phyloP scores from a whole-genome alignment of 2,329 filamentous ascomycete genomes.

The Tolypocladium album region DNA sequence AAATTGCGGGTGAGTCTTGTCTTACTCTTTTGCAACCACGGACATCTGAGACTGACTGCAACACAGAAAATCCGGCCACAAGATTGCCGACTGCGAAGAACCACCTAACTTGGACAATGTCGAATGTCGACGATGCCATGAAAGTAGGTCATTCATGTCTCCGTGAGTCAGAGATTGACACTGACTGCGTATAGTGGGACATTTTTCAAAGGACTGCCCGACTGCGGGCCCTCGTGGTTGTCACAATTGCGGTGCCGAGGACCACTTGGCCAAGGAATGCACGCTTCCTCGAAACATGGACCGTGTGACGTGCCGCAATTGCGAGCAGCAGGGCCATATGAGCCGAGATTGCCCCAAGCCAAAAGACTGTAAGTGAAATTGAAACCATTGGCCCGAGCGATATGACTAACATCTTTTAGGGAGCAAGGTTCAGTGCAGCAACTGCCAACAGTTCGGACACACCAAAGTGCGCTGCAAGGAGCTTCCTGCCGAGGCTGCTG shows the following conservation, averaged over 20 bases:
- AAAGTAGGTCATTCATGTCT: conserved; percentile 34
- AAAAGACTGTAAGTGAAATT: conserved; percentile 21
- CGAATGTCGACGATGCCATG: conserved; percentile 54
- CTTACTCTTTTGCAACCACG: not conserved
- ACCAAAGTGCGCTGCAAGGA: conserved; percentile 28
- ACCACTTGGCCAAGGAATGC: conserved; percentile 45
- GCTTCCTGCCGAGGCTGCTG: conserved; percentile 2
- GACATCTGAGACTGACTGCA: conserved; percentile 1
- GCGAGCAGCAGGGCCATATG: conserved; percentile 49
- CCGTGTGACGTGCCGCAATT: conserved; percentile 48
- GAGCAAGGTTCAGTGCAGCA: conserved; percentile 27
- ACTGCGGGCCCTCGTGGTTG: conserved; percentile 44
- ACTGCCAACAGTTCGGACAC: conserved; percentile 27
- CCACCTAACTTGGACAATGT: conserved; percentile 51
- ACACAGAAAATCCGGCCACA: conserved; percentile 38
- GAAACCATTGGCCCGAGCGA: not conserved
- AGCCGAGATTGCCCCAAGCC: conserved; percentile 53
- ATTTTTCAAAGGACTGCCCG: conserved; percentile 54
- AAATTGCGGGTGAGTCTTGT: conserved; percentile 46
- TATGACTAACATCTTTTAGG: conserved; percentile 16
- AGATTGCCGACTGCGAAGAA: conserved; percentile 40
- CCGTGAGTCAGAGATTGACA: not conserved
- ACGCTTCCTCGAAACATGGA: conserved; percentile 31
- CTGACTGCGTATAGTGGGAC: conserved; percentile 34
- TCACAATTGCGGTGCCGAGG: conserved; percentile 54